A percentile compares a stretch with the other conserved stretches of the same genome.
Evolutionary conservation across 2,329 filamentous ascomycete genomes (phyloP).

Genomic region (Lachnellula occidentalis): DNA sequence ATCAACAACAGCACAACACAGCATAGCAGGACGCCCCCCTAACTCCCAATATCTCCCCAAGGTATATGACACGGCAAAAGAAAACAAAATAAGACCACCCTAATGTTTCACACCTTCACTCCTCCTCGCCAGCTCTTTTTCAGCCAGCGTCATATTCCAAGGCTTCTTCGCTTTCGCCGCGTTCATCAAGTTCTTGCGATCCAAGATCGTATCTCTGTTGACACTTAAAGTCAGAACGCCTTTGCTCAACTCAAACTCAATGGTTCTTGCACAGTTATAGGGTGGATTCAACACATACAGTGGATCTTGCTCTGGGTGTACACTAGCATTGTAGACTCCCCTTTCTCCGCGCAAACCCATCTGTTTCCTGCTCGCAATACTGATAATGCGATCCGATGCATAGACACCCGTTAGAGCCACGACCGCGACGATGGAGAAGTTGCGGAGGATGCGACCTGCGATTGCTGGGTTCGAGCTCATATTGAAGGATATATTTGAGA

Average conservation of each 20-base stretch:
- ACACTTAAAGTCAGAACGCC: neutral
- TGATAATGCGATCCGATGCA: neutral
- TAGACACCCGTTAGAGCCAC: neutral
- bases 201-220: constrained; percentile 8
- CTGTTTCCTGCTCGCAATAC: neutral
- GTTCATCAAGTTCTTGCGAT: constrained; percentile 8
- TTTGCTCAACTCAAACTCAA: neutral
- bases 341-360: neutral
- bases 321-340: neutral
- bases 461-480: constrained; percentile 5
- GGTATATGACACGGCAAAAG: too few relatives aligned
- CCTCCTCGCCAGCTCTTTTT: constrained; percentile 1
- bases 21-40: too few relatives aligned
- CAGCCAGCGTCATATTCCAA: constrained; percentile 10
- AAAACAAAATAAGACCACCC: too few relatives aligned
- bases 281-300: neutral
- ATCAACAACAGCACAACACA: too few relatives aligned
- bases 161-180: constrained; percentile 8
- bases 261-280: neutral
- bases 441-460: constrained; percentile 1
- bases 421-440: neutral
- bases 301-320: constrained; percentile 2
- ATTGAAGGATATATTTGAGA: neutral
- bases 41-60: too few relatives aligned
- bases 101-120: neutral